phyloP scores from a whole-genome alignment of 2,329 filamentous ascomycete genomes.

The Coniochaeta sp. region DNA sequence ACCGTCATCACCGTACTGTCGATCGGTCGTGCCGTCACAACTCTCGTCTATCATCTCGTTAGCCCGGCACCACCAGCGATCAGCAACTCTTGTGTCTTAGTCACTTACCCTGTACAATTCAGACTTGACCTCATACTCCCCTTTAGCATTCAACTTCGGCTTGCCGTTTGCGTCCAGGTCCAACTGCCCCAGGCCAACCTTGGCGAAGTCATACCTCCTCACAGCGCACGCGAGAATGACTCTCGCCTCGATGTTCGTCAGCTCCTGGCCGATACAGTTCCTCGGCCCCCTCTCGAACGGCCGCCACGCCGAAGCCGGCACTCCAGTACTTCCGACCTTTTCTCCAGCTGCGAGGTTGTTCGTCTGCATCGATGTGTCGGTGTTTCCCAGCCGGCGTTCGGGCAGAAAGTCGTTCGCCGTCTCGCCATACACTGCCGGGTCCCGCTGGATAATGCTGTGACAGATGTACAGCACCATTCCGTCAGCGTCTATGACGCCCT shows the following conservation, averaged over 20 bases:
- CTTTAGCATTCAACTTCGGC: conserved; percentile 14
- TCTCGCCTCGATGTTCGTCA: conserved; percentile 33
- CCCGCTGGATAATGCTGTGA: conserved; percentile 26
- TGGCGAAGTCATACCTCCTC: conserved; percentile 22
- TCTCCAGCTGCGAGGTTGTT: conserved; percentile 8
- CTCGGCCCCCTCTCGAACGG: conserved; percentile 45
- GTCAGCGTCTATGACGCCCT: conserved; percentile 22
- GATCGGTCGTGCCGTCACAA: conserved; percentile 20
- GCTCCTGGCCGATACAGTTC: conserved; percentile 47
- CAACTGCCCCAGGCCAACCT: conserved; percentile 22
- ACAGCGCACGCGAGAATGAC: conserved; percentile 22
- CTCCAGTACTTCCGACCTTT: conserved; percentile 6
- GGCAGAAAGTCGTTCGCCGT: conserved; percentile 28
- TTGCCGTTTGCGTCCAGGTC: conserved; percentile 15
- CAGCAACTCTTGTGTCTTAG: neutral
- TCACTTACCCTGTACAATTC: conserved; percentile 20
- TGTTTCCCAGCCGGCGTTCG: conserved; percentile 30
- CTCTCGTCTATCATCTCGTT: conserved; percentile 11
- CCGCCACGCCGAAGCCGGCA: conserved; percentile 37
- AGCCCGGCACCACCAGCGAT: neutral
- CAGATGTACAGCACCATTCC: conserved; percentile 27
- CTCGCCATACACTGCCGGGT: conserved; percentile 25
- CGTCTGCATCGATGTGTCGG: conserved; percentile 16
- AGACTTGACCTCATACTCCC: conserved; percentile 17
- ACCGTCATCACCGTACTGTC: conserved; percentile 20